Evolutionary conservation across 164 flowering plant species (phyloP).

Genomic region (Nelumbo lutea): DNA sequence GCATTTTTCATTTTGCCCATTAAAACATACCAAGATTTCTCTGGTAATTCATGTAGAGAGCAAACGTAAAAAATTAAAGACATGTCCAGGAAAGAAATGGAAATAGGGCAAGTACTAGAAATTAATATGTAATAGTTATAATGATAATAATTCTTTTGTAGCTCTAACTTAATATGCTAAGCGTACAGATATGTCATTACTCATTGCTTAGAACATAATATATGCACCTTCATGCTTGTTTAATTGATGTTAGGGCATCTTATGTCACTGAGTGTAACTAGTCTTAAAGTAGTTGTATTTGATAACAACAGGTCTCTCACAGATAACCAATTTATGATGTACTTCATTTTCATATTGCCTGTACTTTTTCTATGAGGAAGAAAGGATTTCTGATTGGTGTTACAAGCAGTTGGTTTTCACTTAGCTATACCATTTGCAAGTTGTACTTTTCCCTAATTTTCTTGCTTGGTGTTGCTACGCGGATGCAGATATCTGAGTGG

Average conservation of each 20-base stretch:
- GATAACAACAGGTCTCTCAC: neutral
- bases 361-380: neutral
- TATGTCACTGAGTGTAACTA: neutral
- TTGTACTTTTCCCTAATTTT: neutral
- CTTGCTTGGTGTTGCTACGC: slow-evolving; percentile 1
- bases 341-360: neutral
- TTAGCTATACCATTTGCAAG: neutral
- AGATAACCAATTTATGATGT: neutral
- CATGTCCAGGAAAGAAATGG: too few relatives aligned
- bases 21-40: too few relatives aligned
- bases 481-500: slow-evolving; percentile 80
- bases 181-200: too few relatives aligned
- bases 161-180: too few relatives aligned
- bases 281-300: neutral
- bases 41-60: too few relatives aligned
- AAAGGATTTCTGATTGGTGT: neutral
- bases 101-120: too few relatives aligned
- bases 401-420: too few relatives aligned
- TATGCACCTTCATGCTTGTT: neutral
- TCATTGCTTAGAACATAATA: too few relatives aligned
- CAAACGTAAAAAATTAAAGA: too few relatives aligned
- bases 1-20: too few relatives aligned
- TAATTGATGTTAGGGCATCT: neutral
- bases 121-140: too few relatives aligned
- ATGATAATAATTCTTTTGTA: too few relatives aligned